Evolutionary conservation across 2,329 filamentous ascomycete genomes (phyloP), one percentile per base, ranked within the genome.

Genomic region (Microdochium bolleyi): DNA sequence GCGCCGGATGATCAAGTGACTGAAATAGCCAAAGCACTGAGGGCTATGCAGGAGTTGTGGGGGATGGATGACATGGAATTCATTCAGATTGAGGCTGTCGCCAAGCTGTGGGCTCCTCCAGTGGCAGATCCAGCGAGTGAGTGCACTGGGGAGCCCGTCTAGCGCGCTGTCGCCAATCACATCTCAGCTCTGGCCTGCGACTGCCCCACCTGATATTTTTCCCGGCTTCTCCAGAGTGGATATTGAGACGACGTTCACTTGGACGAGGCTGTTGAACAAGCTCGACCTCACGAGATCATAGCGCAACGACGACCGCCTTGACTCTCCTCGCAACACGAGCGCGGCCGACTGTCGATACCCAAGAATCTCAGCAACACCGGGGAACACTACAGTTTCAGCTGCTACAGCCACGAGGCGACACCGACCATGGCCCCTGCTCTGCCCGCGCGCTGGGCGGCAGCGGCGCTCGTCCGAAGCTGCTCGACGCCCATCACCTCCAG

Each of bases 401-500:
- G 41, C 41, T 19, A 19, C 41, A 8, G 19, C n/a, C 19, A 46
- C 14, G 16, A 10, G 22, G 41, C 19, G 8, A 3, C 3, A 7
- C 41, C 41, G 7, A 68, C 57, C 56, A 77, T 78, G 75, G 70
- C 74, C 62, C 68, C 72, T 56, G 72, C 73, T 62, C 67, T 77
- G 62, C 70, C 66, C 64, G 68, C 62, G 68, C 70, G 62, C 66
- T 75, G 67, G 73, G 73, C 55, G 65, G 70, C 61, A 67, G 71
- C 58, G 62, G 68, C 65, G 65, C 67, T 66, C 51, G 58, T 49
- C 58, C 61, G 52, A 60, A 63, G 59, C 57, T 62, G 48, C 58
- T 59, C 49, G 56, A 64, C 58, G 49, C 55, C 56, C 27, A 44
- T 53, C 55, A 54, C 59, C 52, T 59, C 61, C 52, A 61, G 62